A percentile compares a stretch with the other conserved stretches of the same genome.
phyloP scores from a whole-genome alignment of 2,329 filamentous ascomycete genomes.

The Mycocentrospora acerina region DNA sequence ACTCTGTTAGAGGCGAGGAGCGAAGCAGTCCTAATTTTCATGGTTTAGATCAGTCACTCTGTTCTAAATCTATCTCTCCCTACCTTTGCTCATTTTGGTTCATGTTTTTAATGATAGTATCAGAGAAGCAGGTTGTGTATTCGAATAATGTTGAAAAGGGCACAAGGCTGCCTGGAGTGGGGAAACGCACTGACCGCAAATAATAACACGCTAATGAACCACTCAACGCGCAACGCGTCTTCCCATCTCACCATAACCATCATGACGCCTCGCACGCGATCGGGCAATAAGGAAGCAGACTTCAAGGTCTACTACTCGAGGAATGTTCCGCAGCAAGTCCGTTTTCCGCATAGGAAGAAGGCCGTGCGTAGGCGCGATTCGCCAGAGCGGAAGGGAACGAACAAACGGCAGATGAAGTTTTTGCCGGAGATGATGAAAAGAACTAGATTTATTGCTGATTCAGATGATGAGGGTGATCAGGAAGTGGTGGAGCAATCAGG shows the following conservation, averaged over 20 bases:
- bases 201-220: slow-evolving; percentile 14
- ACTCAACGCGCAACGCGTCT: slow-evolving; percentile 27
- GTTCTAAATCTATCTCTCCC: no score
- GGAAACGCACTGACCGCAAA: slow-evolving; percentile 5
- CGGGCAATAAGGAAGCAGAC: slow-evolving; percentile 24
- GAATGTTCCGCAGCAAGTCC: slow-evolving; percentile 29
- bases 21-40: no score
- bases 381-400: slow-evolving; percentile 12
- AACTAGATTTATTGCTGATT: slow-evolving; percentile 10
- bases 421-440: slow-evolving; percentile 29
- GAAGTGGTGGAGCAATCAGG: slow-evolving; percentile 8
- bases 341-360: slow-evolving; percentile 33
- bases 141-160: no score
- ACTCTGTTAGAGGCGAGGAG: no score
- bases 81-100: no score
- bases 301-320: slow-evolving; percentile 36
- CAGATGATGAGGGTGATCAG: slow-evolving; percentile 13
- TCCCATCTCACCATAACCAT: slow-evolving; percentile 2
- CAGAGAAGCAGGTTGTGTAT: no score
- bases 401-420: slow-evolving; percentile 31
- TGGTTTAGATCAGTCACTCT: no score
- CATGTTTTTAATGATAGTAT: no score
- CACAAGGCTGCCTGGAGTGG: no score
- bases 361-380: slow-evolving; percentile 24
- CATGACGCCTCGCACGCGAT: slow-evolving; percentile 34